Evolutionary conservation across 306 rosid genomes (phyloP), one percentile per base, ranked within the genome.

Genomic region (Cercis canadensis): DNA sequence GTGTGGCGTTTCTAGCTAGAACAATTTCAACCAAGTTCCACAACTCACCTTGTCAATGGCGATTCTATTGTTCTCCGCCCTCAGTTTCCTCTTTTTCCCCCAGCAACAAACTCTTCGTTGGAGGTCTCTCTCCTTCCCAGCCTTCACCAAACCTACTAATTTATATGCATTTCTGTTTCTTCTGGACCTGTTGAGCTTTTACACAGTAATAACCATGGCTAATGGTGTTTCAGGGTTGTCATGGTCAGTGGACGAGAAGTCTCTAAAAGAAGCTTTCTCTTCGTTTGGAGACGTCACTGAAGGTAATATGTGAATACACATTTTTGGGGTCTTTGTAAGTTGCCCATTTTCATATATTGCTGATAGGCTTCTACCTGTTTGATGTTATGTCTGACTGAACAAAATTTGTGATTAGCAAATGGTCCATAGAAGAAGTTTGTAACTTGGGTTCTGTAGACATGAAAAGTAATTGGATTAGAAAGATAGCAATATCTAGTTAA

Each of bases 191-290:
- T 49, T 31, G 54, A 40, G 49, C 67, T 50, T 54, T 8, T 57
- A 8, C 10, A 51, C 29, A 0, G 43, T 54, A 36, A 33, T 79
- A 47, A 53, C 45, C 6, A 29, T 61, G 58, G 56, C 45, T 66
- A 59, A 5, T 73, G 67, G 21, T 62, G 33, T 77, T 84, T 65
- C 88, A 90, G 97, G 95, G 2, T 61, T 89, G 73, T 92, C 98
- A 45, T 92, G 94, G 96, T 92, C 96, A 0, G 81, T 89, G 68
- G 96, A 89, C 52, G 96, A 92, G 82, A 89, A 83, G 71, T 86
- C 88, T 41, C 77, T 92, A 67, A 82, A 81, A 73, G 92, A 89
- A 17, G 91, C 98, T 66, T 92, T 92, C 83, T 82, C 94, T 81
- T 86, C 94, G 5, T 92, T 81, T 69, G 98, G 96, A 29, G 87